These are phyloP conservation scores for Calonectria pteridis DNA, from an alignment of 2,329 filamentous ascomycete species.

Conservation along the genomic window DNA sequence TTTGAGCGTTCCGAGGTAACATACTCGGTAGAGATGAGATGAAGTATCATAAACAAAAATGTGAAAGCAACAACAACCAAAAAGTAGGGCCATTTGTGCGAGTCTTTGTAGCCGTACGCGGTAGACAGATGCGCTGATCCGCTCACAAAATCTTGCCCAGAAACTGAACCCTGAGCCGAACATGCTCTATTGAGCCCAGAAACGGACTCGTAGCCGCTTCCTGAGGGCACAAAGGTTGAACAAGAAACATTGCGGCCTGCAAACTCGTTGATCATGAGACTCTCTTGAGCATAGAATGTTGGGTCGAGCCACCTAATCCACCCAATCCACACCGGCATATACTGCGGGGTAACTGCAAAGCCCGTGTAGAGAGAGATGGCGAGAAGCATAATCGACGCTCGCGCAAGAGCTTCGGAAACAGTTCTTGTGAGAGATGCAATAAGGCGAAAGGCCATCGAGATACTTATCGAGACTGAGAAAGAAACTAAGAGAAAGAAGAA, in stretches of 20 bases:
- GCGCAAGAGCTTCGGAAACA: slow-evolving; percentile 55
- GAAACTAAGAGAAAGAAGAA: slow-evolving; percentile 66
- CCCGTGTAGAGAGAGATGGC: slow-evolving; percentile 62
- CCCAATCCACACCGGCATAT: slow-evolving; percentile 43
- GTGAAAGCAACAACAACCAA: slow-evolving; percentile 72
- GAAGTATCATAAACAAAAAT: slow-evolving; percentile 57
- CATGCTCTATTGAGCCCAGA: slow-evolving; percentile 13
- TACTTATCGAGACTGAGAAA: slow-evolving; percentile 46
- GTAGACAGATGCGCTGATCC: slow-evolving; percentile 19
- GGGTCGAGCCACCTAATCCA: slow-evolving; percentile 76
- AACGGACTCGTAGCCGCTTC: slow-evolving; percentile 3
- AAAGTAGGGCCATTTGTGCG: slow-evolving; percentile 68
- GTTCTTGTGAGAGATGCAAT: slow-evolving; percentile 38
- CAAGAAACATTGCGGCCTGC: slow-evolving; percentile 1
- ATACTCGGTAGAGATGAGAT: slow-evolving; percentile 18
- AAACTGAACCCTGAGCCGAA: slow-evolving; percentile 17
- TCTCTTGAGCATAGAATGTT: slow-evolving; percentile 62
- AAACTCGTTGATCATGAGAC: slow-evolving; percentile 35
- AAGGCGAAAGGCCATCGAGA: slow-evolving; percentile 39
- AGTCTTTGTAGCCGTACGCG: slow-evolving; percentile 20
- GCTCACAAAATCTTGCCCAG: slow-evolving; percentile 19
- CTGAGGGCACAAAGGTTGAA: slow-evolving; percentile 18
- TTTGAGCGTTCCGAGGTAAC: slow-evolving; percentile 23
- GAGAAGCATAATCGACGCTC: slow-evolving; percentile 62
- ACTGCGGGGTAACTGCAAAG: slow-evolving; percentile 21